These are phyloP conservation scores for Trichosporon inkin DNA, from an alignment of 1,284 basidiomycete genomes.

Conservation along the genomic window DNA sequence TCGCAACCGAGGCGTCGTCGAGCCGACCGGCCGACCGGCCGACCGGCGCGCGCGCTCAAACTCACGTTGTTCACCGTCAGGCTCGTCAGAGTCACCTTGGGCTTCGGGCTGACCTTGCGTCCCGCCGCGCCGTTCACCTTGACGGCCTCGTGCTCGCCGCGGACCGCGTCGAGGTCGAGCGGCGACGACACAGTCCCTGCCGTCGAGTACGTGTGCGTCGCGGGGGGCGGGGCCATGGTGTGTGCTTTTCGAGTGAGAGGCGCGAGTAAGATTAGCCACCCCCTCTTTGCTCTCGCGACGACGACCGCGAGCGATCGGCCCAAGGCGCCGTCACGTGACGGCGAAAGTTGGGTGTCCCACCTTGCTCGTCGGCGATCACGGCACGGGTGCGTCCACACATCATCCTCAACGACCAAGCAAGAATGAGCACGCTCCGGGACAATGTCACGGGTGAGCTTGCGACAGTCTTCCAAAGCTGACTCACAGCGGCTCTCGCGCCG, in stretches of 20 bases:
- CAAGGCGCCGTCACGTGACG: not conserved
- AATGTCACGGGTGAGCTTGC: constrained; percentile 10
- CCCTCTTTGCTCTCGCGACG: too few relatives aligned
- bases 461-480: constrained; percentile 2
- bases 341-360: too few relatives aligned
- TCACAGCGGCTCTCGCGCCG: constrained; percentile 12
- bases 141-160: constrained; percentile 40
- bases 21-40: too few relatives aligned
- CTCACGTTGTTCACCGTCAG: constrained; percentile 50
- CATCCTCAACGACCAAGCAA: not conserved
- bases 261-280: too few relatives aligned
- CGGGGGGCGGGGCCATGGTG: constrained; percentile 12
- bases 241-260: not conserved
- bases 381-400: not conserved
- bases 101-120: constrained; percentile 38
- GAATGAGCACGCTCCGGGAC: constrained; percentile 19
- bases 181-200: constrained; percentile 45
- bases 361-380: not conserved
- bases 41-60: constrained; percentile 3
- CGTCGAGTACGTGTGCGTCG: constrained; percentile 33
- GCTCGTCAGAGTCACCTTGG: constrained; percentile 49
- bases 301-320: too few relatives aligned
- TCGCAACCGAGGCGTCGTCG: not conserved
- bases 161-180: constrained; percentile 36
- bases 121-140: constrained; percentile 25